Evolutionary conservation across 441 rosid species (phyloP), one percentile per base, ranked within the genome.

Genomic region (Erodium trifolium): DNA sequence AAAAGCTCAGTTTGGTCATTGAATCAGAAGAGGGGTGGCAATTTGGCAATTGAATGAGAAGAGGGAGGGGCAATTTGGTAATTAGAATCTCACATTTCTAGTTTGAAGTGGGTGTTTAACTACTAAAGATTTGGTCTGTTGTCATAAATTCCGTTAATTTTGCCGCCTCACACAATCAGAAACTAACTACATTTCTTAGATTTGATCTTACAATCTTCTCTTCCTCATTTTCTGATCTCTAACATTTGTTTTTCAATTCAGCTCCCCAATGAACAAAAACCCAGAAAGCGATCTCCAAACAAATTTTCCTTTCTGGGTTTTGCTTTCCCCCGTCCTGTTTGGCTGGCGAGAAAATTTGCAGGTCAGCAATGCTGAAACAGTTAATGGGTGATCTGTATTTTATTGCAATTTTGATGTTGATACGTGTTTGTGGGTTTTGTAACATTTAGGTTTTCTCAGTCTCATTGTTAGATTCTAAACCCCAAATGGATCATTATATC

Each of bases 121-220:
- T 23, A 23, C 27, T 23, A 53, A 17, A 53, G 18, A 53, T 7
- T 16, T 53, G 60, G 6, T 53, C n/a, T 53, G 60, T 53, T 53
- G 60, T 53, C 60, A 53, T 14, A 17, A 14, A 13, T 53, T 14
- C 60, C 60, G 60, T 6, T 53, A 53, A 14, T 53, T 53, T 53
- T 53, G 60, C 60, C 60, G 60, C 60, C 60, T 53, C 57, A 49
- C 57, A 12, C 5, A 49, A 49, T 49, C 57, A 49, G 57, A 49
- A 49, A n/a, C 17, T 53, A 53, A 53, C 60, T 53, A 16, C 16
- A 53, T 53, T 53, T 53, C 60, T n/a, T 53, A 53, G 60, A 53
- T 53, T 53, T 14, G 60, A 53, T 53, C 19, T 53, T 14, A 53
- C 60, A 53, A 53, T 53, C 19, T 53, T n/a, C n/a, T 53, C 7